Conservation (phyloP, 2,329 filamentous ascomycete species). For the Tolypocladium pustulatum region DNA sequence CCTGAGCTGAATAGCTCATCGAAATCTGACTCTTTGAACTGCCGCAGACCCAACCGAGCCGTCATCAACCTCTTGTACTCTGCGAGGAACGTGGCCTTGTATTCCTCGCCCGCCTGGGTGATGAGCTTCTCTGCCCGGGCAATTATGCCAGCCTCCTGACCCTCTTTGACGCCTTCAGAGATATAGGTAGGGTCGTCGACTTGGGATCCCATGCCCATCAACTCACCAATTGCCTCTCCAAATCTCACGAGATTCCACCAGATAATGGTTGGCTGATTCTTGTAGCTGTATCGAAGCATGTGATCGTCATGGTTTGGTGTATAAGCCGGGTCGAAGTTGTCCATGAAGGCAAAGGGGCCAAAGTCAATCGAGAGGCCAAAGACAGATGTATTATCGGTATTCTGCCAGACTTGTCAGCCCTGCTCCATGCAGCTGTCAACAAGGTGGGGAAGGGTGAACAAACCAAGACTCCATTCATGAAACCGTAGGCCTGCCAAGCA, state of each 20-base stretch:
- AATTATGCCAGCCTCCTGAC: slow-evolving; percentile 59
- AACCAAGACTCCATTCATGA: slow-evolving; percentile 88
- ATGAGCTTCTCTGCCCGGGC: slow-evolving; percentile 78
- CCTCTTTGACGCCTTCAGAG: slow-evolving; percentile 53
- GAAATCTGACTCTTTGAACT: slow-evolving; percentile 63
- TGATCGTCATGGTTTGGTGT: slow-evolving; percentile 96
- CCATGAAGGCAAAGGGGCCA: slow-evolving; percentile 94
- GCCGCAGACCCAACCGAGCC: slow-evolving; percentile 64
- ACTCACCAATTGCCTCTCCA: slow-evolving; percentile 78
- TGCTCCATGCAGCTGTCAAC: neutral
- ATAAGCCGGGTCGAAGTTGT: slow-evolving; percentile 89
- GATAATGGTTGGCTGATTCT: slow-evolving; percentile 88
- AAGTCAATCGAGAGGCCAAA: slow-evolving; percentile 86
- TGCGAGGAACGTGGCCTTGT: slow-evolving; percentile 73
- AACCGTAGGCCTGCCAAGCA: slow-evolving; percentile 95
- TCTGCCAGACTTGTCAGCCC: slow-evolving; percentile 29
- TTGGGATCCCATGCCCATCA: slow-evolving; percentile 64
- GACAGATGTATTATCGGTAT: slow-evolving; percentile 95
- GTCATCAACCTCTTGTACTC: slow-evolving; percentile 87
- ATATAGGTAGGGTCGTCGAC: slow-evolving; percentile 67
- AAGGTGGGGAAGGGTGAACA: slow-evolving; percentile 1
- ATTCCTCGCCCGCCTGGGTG: slow-evolving; percentile 72
- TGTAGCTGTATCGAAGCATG: slow-evolving; percentile 79
- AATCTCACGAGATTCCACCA: slow-evolving; percentile 98
- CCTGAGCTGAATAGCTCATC: slow-evolving; percentile 70